Base-by-base conservation (phyloP, 164 flowering plant genomes). In the Aristolochia fimbriata region DNA sequence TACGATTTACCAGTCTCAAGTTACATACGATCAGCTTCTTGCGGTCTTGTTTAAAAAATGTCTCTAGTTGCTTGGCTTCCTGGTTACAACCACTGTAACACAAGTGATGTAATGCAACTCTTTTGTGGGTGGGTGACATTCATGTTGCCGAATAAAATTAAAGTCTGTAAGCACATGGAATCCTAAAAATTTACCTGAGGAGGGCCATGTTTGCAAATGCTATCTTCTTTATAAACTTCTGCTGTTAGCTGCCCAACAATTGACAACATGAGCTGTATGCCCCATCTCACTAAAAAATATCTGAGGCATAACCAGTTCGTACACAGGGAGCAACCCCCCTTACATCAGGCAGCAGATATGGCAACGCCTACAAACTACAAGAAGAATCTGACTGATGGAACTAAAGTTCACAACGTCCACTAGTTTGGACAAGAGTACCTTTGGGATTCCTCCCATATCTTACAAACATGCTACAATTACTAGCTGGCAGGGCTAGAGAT, bases 361-460 rank as follows among this genome's bases (percentile, higher is more conserved):
- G 53, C 22, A 24, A 64, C 30, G 46, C 65, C 59, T 60, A 58
- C 30, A 21, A 27, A 58, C 62, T 62, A 68, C 66, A 62, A 46
- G 49, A 62, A 62, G 45, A 47, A 57, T 58, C n/a, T 17, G 24
- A 17, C 47, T 53, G 61, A 17, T 17, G 21, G 12, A 3, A 62
- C 71, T 63, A 70, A 25, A 61, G 68, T 25, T 67, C 60, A 73
- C 65, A 71, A 68, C 60, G 60, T 59, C 60, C 19, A 62, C 68
- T 66, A 63, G 73, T 78, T 55, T 58, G 72, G 58, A 65, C 66
- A 62, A 61, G 52, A 59, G 60, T 46, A 64, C 70, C 70, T 37
- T 59, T 61, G 41, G 69, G 71, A 62, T 57, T 72, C 53, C 74
- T 69, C 62, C 72, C 78, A 58, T 74, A 71, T 59, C 66, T 73